These are phyloP conservation scores for Misopates orontium DNA, from an alignment of 257 asterid genomes.

Conservation along the genomic window DNA sequence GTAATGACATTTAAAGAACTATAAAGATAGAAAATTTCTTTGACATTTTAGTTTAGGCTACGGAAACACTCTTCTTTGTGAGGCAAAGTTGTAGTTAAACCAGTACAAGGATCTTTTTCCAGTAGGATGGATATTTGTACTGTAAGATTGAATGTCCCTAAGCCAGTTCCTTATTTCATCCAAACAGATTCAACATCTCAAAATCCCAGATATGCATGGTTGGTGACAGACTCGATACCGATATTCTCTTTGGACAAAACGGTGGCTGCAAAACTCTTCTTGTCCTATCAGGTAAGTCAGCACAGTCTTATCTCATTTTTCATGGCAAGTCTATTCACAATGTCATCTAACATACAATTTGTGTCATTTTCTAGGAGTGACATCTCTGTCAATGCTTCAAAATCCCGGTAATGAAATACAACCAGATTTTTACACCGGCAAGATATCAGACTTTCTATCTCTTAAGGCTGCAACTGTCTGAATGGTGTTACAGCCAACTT, in stretches of 20 bases:
- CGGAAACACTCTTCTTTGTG: too few species aligned
- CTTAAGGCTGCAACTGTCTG: slow-evolving; percentile 70
- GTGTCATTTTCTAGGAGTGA: slow-evolving; percentile 57
- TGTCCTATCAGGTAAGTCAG: slow-evolving; percentile 76
- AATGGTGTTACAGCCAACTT: slow-evolving; percentile 9
- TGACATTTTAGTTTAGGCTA: too few species aligned
- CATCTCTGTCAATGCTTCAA: slow-evolving; percentile 73
- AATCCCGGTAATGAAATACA: slow-evolving; percentile 71
- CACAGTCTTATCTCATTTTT: slow-evolving; percentile 2
- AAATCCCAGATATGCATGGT: slow-evolving; percentile 99
- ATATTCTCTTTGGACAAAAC: slow-evolving; percentile 90
- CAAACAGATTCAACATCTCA: slow-evolving; percentile 70
- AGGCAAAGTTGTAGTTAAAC: too few species aligned
- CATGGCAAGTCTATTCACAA: background rate
- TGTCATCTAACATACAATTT: background rate
- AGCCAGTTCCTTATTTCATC: slow-evolving; percentile 16
- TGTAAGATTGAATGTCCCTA: background rate
- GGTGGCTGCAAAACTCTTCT: slow-evolving; percentile 98
- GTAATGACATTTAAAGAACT: too few species aligned
- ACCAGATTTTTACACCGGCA: slow-evolving; percentile 88
- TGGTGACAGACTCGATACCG: slow-evolving; percentile 93
- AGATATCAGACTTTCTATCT: slow-evolving; percentile 85
- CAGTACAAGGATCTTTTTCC: too few species aligned
- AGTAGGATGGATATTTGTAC: background rate
- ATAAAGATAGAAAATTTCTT: too few species aligned